A percentile compares a stretch with the other conserved stretches of the same genome.
Evolutionary conservation across 768 basidiomycete species (phyloP).

Genomic region (Tephrocybe rancida): DNA sequence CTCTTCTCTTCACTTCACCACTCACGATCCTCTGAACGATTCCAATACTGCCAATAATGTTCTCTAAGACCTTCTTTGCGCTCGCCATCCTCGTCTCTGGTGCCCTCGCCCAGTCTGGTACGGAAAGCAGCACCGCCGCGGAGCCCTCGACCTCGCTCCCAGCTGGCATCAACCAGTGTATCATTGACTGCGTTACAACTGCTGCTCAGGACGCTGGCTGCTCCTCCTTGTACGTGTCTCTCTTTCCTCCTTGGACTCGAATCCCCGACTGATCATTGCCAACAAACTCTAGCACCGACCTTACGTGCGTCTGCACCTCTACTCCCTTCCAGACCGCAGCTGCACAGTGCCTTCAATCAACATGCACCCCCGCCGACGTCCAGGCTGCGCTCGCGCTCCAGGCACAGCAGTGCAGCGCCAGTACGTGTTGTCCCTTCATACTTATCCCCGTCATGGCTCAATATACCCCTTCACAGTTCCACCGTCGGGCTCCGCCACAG

Average conservation of each 20-base stretch:
- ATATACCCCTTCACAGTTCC: not conserved
- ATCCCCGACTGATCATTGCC: too few species aligned
- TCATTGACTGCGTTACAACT: too few species aligned
- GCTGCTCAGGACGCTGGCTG: too few species aligned
- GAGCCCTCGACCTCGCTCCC: not conserved
- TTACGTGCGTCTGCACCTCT: slow-evolving; percentile 41
- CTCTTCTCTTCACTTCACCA: too few species aligned
- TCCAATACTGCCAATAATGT: slow-evolving; percentile 1
- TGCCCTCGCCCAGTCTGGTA: not conserved
- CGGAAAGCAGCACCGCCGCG: not conserved
- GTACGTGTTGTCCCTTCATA: not conserved
- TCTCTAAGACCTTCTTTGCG: slow-evolving; percentile 11
- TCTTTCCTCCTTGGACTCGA: not conserved
- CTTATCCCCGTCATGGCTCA: not conserved
- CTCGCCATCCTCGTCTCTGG: slow-evolving; percentile 7
- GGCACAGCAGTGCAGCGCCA: slow-evolving; percentile 28
- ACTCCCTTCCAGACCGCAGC: slow-evolving; percentile 36
- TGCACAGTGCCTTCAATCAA: slow-evolving; percentile 30
- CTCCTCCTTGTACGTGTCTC: too few species aligned
- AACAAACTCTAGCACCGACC: slow-evolving; percentile 31
- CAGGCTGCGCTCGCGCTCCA: slow-evolving; percentile 33
- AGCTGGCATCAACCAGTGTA: too few species aligned
- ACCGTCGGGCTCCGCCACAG: not conserved
- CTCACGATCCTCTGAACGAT: too few species aligned
- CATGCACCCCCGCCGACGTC: slow-evolving; percentile 33